Evolutionary conservation across 495 filamentous ascomycete species (phyloP), one percentile per base, ranked within the genome.

Genomic region (Lasiosphaeria ovina): DNA sequence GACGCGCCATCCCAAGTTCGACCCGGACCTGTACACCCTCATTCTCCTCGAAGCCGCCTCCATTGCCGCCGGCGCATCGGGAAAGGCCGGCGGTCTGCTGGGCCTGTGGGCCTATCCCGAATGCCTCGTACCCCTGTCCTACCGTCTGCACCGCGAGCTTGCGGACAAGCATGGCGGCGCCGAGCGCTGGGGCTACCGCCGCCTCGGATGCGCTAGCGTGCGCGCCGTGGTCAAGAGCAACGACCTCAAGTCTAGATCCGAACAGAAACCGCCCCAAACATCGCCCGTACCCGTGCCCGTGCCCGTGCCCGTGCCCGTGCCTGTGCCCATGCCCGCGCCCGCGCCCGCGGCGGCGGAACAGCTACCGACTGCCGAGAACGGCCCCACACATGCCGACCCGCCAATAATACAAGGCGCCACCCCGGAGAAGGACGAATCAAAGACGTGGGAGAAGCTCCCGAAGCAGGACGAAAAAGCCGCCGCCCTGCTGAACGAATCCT

Each of bases 81-180:
- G 94, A 7, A 98, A 98, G 78, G 94, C 94, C 2, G 94, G 94
- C 4, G 94, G 94, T 1, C 81, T 98, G 11, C 78, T 98, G 16
- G 94, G 87, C 1, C 79, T 92, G 45, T 98, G 94, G 94, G 94
- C 94, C 10, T 97, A 97, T 67, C 94, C 94, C 1, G 81, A 72
- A 62, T 89, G 82, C 66, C 84, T 98, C 58, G 94, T 97, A 1
- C 90, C 91, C 3, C 77, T 98, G 55, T 94, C 89, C 62, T 98
- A 90, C 76, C 80, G 81, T 50, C 79, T 97, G 9, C 94, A 98
- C 67, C 81, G 84, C 12, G 84, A 96, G 59, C 79, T 98, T 6
- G 89, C 95, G n/a, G 81, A 82, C 33, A 90, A 94, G 68, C 92
- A 98, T 68, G 81, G 82, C 59, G 94, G 94, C 11, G 85, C 82